These are phyloP conservation scores for Aspergillus sparsus DNA, from an alignment of 495 filamentous ascomycete genomes.

Conservation along the genomic window DNA sequence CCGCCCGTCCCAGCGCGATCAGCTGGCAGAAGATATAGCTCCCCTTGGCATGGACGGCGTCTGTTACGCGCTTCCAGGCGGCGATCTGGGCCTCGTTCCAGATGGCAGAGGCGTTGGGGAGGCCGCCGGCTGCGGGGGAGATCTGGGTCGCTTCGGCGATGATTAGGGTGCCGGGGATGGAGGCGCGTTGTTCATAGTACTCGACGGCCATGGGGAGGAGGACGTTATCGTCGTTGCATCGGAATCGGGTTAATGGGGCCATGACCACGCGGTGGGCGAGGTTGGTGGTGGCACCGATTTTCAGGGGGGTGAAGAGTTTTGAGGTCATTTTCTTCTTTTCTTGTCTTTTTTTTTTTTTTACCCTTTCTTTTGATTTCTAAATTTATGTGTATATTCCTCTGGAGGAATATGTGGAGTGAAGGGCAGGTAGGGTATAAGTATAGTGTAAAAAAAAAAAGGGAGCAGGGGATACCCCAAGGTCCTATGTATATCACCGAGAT, in stretches of 20 bases:
- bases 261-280: conserved; percentile 53
- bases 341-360: conserved; percentile 1
- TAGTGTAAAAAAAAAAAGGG: background rate
- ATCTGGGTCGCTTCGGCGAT: conserved; percentile 67
- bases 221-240: conserved; percentile 34
- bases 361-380: background rate
- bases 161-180: conserved; percentile 51
- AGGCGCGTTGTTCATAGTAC: conserved; percentile 55
- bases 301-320: conserved; percentile 53
- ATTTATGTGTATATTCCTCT: background rate
- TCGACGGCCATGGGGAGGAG: conserved; percentile 39
- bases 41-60: conserved; percentile 53
- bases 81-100: conserved; percentile 45
- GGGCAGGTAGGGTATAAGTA: background rate
- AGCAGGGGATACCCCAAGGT: background rate
- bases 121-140: conserved; percentile 46
- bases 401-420: background rate
- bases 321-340: background rate
- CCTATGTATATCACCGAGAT: background rate
- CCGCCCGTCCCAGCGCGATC: conserved; percentile 61
- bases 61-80: conserved; percentile 52
- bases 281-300: conserved; percentile 38
- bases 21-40: conserved; percentile 55
- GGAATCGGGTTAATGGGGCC: conserved; percentile 54
- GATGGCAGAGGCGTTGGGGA: conserved; percentile 50